Evolutionary conservation across 495 filamentous ascomycete species (phyloP).

Genomic region (Penicillium lagena): DNA sequence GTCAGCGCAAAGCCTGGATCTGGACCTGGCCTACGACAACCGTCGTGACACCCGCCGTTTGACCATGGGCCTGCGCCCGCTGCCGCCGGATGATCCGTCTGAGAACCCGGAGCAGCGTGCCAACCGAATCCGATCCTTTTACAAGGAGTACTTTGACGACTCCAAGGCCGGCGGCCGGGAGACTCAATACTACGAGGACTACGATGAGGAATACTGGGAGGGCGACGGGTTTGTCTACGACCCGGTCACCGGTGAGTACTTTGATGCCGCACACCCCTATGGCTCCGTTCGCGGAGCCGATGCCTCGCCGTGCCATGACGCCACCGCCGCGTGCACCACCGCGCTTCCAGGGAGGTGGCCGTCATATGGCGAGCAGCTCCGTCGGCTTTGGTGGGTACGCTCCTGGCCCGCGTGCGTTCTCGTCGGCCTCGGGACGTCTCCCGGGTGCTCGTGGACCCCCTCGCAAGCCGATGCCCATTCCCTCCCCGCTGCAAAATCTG

Average conservation of each 20-base stretch:
- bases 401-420: slow-evolving; percentile 58
- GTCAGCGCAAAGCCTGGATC: slow-evolving; percentile 5
- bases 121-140: slow-evolving; percentile 95
- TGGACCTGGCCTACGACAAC: slow-evolving; percentile 17
- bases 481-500: slow-evolving; percentile 63
- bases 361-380: slow-evolving; percentile 43
- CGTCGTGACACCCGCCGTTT: slow-evolving; percentile 64
- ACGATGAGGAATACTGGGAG: slow-evolving; percentile 55
- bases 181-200: slow-evolving; percentile 60
- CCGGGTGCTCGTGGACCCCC: slow-evolving; percentile 42
- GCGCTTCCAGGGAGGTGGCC: slow-evolving; percentile 53
- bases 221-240: slow-evolving; percentile 60
- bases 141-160: slow-evolving; percentile 98
- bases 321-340: slow-evolving; percentile 78
- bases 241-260: slow-evolving; percentile 64
- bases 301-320: slow-evolving; percentile 91
- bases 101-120: slow-evolving; percentile 90
- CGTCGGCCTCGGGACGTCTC: slow-evolving; percentile 56
- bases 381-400: slow-evolving; percentile 38
- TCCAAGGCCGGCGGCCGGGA: slow-evolving; percentile 49
- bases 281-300: slow-evolving; percentile 69
- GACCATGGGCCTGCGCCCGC: slow-evolving; percentile 85
- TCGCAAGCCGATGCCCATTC: slow-evolving; percentile 65
- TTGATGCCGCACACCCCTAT: slow-evolving; percentile 48
- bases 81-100: slow-evolving; percentile 79